Evolutionary conservation across 805 yeast species (phyloP), one percentile per base, ranked within the genome.

Genomic region (Candida ovalis): DNA sequence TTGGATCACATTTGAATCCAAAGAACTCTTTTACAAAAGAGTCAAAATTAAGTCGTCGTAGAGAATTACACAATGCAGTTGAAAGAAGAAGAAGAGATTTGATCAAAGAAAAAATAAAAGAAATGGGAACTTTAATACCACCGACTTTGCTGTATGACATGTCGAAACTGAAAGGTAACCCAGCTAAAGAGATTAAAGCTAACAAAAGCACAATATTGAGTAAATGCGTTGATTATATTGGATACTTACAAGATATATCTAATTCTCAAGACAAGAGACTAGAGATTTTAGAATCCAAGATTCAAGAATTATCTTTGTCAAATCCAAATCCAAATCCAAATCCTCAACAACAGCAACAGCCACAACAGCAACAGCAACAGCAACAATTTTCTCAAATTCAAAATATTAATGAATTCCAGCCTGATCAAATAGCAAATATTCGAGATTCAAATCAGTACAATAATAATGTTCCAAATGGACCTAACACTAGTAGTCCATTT

Each of bases 21-120:
- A 68, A 67, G 46, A 65, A 55, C 43, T 60, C 64, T 44, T 48
- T 76, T 35, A 66, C 77, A 3, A 81, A 80, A 59, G 95, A 86
- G 45, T 89, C 85, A 50, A 86, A 86, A 60, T 64, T 86, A 46
- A 78, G 81, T 51, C 76, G 96, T 53, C 76, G 96, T 53, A 72
- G 96, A 50, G 96, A 90, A 62, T 84, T 89, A 52, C 98, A 91
- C 66, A 91, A 91, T 62, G 96, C 96, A 1, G 97, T 91, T 4
- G 98, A 91, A 66, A 77, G 97, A 58, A 76, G 96, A 57, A 77
- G 98, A 61, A 76, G 98, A 53, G 98, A 92, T 64, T 74, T 88
- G 57, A 91, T 91, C 60, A 90, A 91, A 63, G 95, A 87, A 60
- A 82, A 88, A 58, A 90, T 91, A 52, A 85, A 86, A 62, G 96